phyloP scores from a whole-genome alignment of 116 monocot species.

The Thalassia testudinum region DNA sequence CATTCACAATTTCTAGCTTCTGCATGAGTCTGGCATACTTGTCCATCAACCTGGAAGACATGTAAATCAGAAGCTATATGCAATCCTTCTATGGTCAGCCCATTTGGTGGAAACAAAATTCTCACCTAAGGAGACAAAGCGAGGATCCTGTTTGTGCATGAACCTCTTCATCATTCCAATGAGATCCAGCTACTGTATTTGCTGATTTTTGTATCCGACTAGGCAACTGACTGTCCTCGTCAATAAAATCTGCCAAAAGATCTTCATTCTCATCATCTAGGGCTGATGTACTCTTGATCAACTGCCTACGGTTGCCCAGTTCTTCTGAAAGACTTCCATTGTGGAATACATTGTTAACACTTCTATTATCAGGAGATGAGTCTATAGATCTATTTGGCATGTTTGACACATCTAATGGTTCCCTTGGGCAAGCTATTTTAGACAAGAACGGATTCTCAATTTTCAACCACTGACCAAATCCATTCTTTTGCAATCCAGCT shows the following conservation, averaged over 20 bases:
- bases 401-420: conserved; percentile 22
- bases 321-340: conserved; percentile 16
- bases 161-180: conserved; percentile 68
- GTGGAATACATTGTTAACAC: conserved; percentile 20
- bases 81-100: too few species aligned
- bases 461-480: conserved; percentile 71
- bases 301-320: conserved; percentile 11
- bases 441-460: conserved; percentile 63
- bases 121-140: conserved; percentile 76
- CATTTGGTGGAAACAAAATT: too few species aligned
- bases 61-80: background rate
- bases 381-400: conserved; percentile 21
- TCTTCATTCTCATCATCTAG: conserved; percentile 96
- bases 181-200: conserved; percentile 16
- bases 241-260: conserved; percentile 96
- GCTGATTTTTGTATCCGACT: conserved; percentile 63
- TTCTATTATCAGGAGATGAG: conserved; percentile 21
- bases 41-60: conserved; percentile 98
- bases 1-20: conserved; percentile 87
- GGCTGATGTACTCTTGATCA: conserved; percentile 25
- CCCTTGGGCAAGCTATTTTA: conserved; percentile 37
- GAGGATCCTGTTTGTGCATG: conserved; percentile 91
- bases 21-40: conserved; percentile 99
- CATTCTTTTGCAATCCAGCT: conserved; percentile 35
- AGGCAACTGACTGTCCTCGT: conserved; percentile 97